These are phyloP conservation scores for Trichophaea hybrida DNA, from an alignment of 2,329 filamentous ascomycete genomes.

Conservation along the genomic window DNA sequence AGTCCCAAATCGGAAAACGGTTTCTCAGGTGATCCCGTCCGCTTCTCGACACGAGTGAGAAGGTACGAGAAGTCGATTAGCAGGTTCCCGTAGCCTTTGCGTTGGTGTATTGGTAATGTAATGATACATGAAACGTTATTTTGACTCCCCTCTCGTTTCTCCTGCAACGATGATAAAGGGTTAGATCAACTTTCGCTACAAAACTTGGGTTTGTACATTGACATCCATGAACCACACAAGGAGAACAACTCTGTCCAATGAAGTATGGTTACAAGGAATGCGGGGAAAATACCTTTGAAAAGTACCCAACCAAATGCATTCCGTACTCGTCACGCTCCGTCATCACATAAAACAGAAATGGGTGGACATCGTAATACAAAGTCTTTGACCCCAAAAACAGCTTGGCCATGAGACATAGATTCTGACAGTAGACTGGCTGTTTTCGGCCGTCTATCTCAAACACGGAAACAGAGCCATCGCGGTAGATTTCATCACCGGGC, in stretches of 20 bases:
- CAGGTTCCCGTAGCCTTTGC: conserved; percentile 91
- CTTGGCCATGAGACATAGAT: conserved; percentile 88
- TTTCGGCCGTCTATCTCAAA: conserved; percentile 96
- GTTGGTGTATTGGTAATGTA: conserved; percentile 87
- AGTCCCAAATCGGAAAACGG: conserved; percentile 95
- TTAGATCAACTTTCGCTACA: background rate
- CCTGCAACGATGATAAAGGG: conserved; percentile 30
- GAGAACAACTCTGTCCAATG: background rate
- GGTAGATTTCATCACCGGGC: conserved; percentile 94
- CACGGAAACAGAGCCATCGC: conserved; percentile 77
- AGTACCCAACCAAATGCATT: conserved; percentile 97
- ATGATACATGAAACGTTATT: conserved; percentile 98
- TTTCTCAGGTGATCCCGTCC: conserved; percentile 92
- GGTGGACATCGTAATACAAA: conserved; percentile 93
- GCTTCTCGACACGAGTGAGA: conserved; percentile 78
- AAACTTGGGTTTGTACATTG: background rate
- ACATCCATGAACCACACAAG: background rate
- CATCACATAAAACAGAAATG: conserved; percentile 93
- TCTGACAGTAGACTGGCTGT: conserved; percentile 97
- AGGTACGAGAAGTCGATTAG: conserved; percentile 98
- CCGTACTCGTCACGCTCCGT: conserved; percentile 84
- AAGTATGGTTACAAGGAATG: background rate
- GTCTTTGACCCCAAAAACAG: conserved; percentile 98
- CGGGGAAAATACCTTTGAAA: conserved; percentile 51
- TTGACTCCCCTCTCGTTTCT: conserved; percentile 83